Evolutionary conservation across 179 eudicot genomes (phyloP), one percentile per base, ranked within the genome.

Genomic region (Beta corolliflora): DNA sequence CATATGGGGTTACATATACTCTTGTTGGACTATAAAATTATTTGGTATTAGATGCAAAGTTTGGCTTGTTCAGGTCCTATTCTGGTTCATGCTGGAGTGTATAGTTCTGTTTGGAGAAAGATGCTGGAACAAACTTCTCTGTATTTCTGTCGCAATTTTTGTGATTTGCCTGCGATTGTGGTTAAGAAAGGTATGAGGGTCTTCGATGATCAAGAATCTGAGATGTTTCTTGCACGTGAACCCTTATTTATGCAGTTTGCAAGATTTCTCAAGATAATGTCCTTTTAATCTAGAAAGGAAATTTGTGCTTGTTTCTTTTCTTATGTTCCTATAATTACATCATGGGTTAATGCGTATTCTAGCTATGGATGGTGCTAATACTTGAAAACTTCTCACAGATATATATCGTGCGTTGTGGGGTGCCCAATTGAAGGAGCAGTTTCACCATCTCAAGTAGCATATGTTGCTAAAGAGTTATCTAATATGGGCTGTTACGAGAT

Each of bases 371-470:
- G 29, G 50, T 13, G 60, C 58, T 80, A 59, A 83, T 46, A 75
- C 71, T 68, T 41, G 50, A 68, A 73, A 19, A 21, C 18, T 54
- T 75, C 66, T 60, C 58, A 55, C 71, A 85, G 86, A 77, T 96
- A 96, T 81, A 84, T 96, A 81, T 96, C 99, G 58, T 95, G 99
- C 61, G 93, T 91, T 80, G 96, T 91, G 81, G 99, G 98, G 60
- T 96, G 98, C 80, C 99, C 98, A 12, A 91, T 94, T 85, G 99
- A 96, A 88, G 98, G 99, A 81, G 89, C 89, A 70, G 83, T 94
- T 77, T 84, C 95, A 88, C 97, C 99, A 73, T 90, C 96, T 76
- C 91, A 91, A 87, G 99, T 92, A 61, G 99, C 95, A 60, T 87
- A 86, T 85, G 99, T 96, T 77, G 95, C 99, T 16, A 87, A 92